Evolutionary conservation across 2,329 filamentous ascomycete species (phyloP).

Genomic region (Phialophora tarda): DNA sequence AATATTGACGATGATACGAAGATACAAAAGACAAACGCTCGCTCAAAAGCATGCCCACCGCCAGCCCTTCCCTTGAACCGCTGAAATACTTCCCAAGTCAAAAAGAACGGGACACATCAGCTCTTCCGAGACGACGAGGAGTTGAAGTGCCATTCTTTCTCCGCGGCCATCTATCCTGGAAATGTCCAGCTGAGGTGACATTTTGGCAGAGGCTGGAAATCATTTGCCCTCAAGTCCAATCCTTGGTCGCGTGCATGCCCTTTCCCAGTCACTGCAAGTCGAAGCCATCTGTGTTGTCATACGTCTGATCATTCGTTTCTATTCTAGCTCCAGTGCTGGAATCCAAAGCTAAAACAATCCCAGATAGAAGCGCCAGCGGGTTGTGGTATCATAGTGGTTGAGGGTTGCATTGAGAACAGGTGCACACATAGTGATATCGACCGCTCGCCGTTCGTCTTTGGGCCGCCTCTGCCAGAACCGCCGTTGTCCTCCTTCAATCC

Average conservation of each 20-base stretch:
- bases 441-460: background rate
- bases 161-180: background rate
- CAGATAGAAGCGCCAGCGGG: constrained; percentile 5
- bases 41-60: background rate
- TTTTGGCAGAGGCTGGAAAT: background rate
- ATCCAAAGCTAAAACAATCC: constrained; percentile 17
- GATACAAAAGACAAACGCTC: background rate
- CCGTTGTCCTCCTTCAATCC: background rate
- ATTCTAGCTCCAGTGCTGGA: constrained; percentile 15
- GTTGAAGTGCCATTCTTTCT: background rate
- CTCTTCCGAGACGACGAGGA: background rate
- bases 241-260: background rate
- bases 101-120: background rate
- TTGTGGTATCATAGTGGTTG: constrained; percentile 22
- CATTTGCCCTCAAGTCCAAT: background rate
- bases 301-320: constrained; percentile 12
- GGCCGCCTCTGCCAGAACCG: background rate
- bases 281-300: constrained; percentile 5
- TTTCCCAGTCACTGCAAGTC: background rate
- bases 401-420: constrained; percentile 2
- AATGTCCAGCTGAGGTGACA: background rate
- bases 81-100: background rate
- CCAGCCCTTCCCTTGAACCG: background rate
- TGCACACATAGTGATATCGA: constrained; percentile 8
- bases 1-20: no score